These are phyloP conservation scores for Phalaenopsis aphrodite DNA, from an alignment of 106 monocot species.

Conservation along the genomic window DNA sequence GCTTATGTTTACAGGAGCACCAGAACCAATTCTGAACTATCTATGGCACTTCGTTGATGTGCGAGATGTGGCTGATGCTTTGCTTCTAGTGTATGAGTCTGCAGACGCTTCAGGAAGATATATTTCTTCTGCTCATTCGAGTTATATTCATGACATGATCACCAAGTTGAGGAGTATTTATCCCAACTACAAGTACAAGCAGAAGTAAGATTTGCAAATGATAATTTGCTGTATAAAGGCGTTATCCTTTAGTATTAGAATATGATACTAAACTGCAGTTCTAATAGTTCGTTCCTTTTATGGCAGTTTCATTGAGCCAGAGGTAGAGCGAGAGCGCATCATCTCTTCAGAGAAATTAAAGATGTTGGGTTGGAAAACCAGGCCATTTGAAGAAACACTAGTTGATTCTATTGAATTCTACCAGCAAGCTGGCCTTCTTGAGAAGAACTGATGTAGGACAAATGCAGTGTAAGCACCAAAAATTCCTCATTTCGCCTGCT, in stretches of 20 bases:
- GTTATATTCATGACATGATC: constrained; percentile 21
- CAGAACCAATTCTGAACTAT: constrained; percentile 15
- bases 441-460: not conserved
- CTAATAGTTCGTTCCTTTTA: not conserved
- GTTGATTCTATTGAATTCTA: constrained; percentile 1
- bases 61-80: constrained; percentile 65
- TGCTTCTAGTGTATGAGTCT: constrained; percentile 56
- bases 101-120: constrained; percentile 54
- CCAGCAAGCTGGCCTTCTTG: constrained; percentile 4
- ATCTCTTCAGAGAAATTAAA: constrained; percentile 8
- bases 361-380: constrained; percentile 3
- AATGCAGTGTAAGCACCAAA: too few species aligned
- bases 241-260: not conserved
- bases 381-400: not conserved
- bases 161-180: constrained; percentile 45
- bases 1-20: not conserved
- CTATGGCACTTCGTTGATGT: constrained; percentile 38
- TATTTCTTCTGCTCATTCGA: constrained; percentile 24
- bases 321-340: not conserved
- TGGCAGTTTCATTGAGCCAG: not conserved
- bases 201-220: constrained; percentile 18
- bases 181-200: constrained; percentile 47
- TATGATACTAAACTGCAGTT: not conserved
- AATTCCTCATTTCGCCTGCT: too few species aligned
- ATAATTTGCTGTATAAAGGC: not conserved